phyloP scores from a whole-genome alignment of 306 rosid species.

The Corylus avellana region DNA sequence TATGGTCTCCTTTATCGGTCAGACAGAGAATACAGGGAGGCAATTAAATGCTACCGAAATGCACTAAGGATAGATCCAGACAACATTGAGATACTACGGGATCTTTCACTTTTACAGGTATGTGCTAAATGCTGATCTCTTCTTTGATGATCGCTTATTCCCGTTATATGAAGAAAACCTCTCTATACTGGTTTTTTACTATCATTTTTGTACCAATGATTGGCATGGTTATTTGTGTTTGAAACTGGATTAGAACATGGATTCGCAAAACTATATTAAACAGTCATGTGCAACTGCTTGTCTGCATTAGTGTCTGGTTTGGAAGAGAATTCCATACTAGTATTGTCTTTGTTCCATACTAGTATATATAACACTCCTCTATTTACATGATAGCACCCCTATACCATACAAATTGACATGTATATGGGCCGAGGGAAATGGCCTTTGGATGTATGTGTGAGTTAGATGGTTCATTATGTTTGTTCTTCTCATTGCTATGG shows the following conservation, averaged over 20 bases:
- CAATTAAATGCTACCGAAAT: conserved; percentile 93
- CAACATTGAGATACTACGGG: conserved; percentile 93
- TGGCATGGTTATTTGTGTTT: conserved; percentile 2
- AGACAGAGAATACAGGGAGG: conserved; percentile 97
- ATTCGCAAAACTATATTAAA: no score
- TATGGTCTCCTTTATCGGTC: conserved; percentile 97
- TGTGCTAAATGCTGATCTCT: conserved; percentile 16
- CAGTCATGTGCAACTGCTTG: not conserved
- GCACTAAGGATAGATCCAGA: conserved; percentile 95
- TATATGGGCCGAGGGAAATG: not conserved
- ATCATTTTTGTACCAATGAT: not conserved
- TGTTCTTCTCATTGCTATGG: not conserved
- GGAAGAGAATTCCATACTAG: conserved; percentile 2
- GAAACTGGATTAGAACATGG: conserved; percentile 5
- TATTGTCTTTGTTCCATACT: not conserved
- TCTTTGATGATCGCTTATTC: conserved; percentile 18
- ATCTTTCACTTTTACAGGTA: conserved; percentile 92
- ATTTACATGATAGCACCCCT: not conserved
- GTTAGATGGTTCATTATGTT: not conserved
- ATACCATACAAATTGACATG: not conserved
- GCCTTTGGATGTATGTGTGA: not conserved
- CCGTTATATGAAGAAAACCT: conserved; percentile 2
- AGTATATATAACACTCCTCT: not conserved
- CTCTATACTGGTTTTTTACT: not conserved
- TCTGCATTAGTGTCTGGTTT: not conserved